These are phyloP conservation scores for Coemansia umbellata DNA, from an alignment of 192 early-diverging fungal genomes.

Conservation along the genomic window DNA sequence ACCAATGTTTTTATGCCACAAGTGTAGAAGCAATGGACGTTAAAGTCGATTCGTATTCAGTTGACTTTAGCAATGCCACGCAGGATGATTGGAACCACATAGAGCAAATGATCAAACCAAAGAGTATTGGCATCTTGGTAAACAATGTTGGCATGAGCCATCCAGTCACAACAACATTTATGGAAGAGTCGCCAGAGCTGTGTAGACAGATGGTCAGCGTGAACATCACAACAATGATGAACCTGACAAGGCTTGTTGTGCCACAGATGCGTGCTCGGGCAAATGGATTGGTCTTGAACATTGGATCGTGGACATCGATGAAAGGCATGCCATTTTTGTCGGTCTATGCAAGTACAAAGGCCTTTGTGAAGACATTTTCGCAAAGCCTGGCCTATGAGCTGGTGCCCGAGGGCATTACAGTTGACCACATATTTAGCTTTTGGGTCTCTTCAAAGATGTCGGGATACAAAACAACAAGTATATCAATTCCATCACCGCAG, in stretches of 20 bases:
- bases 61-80: constrained; percentile 36
- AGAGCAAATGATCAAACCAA: constrained; percentile 23
- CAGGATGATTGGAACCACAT: constrained; percentile 25
- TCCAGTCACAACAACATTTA: constrained; percentile 77
- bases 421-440: constrained; percentile 87
- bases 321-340: constrained; percentile 82
- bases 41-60: constrained; percentile 27
- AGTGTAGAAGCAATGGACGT: constrained; percentile 27
- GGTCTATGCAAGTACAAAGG: constrained; percentile 90
- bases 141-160: constrained; percentile 95
- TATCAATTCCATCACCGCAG: constrained; percentile 72
- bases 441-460: constrained; percentile 94
- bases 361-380: constrained; percentile 87
- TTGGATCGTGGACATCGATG: constrained; percentile 84
- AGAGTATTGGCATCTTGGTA: constrained; percentile 55
- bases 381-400: constrained; percentile 83
- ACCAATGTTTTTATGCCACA: background rate
- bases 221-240: constrained; percentile 78
- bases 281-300: constrained; percentile 83
- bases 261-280: constrained; percentile 73
- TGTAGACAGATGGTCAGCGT: constrained; percentile 78
- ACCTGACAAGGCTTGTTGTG: constrained; percentile 71
- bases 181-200: constrained; percentile 65
- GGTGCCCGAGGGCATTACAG: constrained; percentile 66
- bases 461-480: constrained; percentile 78